These are phyloP conservation scores for Abrus pulchellus DNA, from an alignment of 306 rosid species.

Conservation along the genomic window DNA sequence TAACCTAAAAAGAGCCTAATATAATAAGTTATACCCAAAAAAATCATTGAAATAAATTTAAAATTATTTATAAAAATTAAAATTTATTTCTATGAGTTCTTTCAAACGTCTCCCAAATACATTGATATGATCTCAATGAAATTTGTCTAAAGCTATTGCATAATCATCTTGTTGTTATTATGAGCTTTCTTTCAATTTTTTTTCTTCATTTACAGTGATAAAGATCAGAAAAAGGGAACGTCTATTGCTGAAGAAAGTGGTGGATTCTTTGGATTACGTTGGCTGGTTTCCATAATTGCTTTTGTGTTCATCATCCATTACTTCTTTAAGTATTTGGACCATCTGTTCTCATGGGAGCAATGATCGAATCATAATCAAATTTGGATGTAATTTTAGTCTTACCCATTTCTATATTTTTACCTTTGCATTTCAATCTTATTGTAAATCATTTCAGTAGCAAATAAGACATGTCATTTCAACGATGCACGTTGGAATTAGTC, in stretches of 20 bases:
- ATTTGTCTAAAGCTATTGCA: neutral
- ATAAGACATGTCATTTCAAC: conserved; percentile 39
- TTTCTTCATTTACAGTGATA: conserved; percentile 47
- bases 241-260: conserved; percentile 13
- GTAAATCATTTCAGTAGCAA: conserved; percentile 36
- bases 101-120: neutral
- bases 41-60: no score
- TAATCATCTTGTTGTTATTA: no score
- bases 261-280: conserved; percentile 40
- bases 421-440: conserved; percentile 30
- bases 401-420: neutral
- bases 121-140: conserved; percentile 22
- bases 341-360: conserved; percentile 44
- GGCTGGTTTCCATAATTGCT: conserved; percentile 55
- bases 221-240: conserved; percentile 32
- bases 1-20: no score
- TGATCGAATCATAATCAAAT: conserved; percentile 39
- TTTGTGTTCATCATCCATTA: conserved; percentile 48
- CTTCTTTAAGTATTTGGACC: conserved; percentile 44
- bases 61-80: no score
- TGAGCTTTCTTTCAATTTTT: neutral
- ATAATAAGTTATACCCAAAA: no score
- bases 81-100: no score
- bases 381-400: conserved; percentile 20
- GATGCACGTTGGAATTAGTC: conserved; percentile 13